Evolutionary conservation across 2,329 filamentous ascomycete genomes (phyloP), one percentile per base, ranked within the genome.

Genomic region (Colletotrichum camelliae): DNA sequence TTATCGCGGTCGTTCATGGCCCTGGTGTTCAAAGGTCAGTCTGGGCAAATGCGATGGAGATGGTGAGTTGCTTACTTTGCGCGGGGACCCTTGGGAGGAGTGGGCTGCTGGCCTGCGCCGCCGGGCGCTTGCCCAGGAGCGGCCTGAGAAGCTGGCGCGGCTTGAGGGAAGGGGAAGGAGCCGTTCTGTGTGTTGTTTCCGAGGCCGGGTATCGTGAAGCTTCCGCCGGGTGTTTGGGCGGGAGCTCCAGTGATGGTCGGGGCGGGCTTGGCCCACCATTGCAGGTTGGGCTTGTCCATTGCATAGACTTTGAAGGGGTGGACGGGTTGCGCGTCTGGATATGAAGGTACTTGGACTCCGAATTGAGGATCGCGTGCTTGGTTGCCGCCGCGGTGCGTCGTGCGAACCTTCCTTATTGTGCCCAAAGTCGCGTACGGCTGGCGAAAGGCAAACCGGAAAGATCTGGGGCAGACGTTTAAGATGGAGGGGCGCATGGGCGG

Each of bases 261-360:
- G 29, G 64, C 58, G 35, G 74, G 74, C 57, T 76, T 76, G 24
- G 70, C 61, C 74, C 74, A 76, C 74, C 74, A 76, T 29, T 76
- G 74, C 37, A 76, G 58, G 65, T 74, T 73, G 29, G 74, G 33
- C 57, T 52, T 58, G 35, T 64, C 70, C 65, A 69, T 67, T 27
- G 37, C 35, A 39, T 27, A 43, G 24, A 29, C 37, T 13, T 62
- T 27, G 69, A 15, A 57, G 55, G 18, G n/a, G 43, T 12, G 35
- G 5, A 55, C 5, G 3, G 15, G 29, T 15, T 15, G 27, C 12
- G 68, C 33, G 37, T 35, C 29, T 15, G 67, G 52, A n/a, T 48
- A 29, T 16, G 37, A 10, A 21, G n/a, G 48, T 33, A 29, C 3
- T 31, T 9, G 5, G 9, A n/a, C 31, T 33, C 10, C 39, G 16